phyloP scores from a whole-genome alignment of 768 basidiomycete genomes.

The Russula olivacea region DNA sequence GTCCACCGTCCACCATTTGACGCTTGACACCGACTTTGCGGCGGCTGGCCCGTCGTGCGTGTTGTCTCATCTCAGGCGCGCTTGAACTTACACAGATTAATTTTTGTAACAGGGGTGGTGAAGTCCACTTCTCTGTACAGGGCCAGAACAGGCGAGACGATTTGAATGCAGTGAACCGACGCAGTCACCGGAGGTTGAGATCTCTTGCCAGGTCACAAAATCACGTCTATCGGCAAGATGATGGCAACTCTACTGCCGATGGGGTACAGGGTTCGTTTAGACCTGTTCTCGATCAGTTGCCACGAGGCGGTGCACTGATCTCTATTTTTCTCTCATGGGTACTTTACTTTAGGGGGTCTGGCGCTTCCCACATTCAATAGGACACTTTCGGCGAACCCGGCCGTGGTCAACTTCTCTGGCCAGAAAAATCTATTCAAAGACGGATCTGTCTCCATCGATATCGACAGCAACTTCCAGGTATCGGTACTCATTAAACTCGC shows the following conservation, averaged over 20 bases:
- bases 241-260: too few species aligned
- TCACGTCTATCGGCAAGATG: neutral
- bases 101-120: neutral
- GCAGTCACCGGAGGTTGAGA: neutral
- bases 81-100: neutral
- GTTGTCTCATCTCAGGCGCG: neutral
- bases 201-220: neutral
- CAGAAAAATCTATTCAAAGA: neutral
- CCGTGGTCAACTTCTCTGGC: neutral
- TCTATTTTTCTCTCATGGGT: too few species aligned
- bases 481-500: neutral
- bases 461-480: neutral
- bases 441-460: conserved; percentile 4
- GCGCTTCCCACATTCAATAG: too few species aligned
- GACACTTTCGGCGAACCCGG: neutral
- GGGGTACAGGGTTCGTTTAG: neutral
- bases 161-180: neutral
- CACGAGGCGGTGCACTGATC: too few species aligned
- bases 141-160: neutral
- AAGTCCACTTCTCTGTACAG: neutral
- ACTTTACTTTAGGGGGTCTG: neutral
- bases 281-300: neutral
- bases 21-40: neutral
- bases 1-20: neutral
- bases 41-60: neutral